These are phyloP conservation scores for Chalaropsis ovoidea DNA, from an alignment of 2,329 filamentous ascomycete species.

Conservation along the genomic window DNA sequence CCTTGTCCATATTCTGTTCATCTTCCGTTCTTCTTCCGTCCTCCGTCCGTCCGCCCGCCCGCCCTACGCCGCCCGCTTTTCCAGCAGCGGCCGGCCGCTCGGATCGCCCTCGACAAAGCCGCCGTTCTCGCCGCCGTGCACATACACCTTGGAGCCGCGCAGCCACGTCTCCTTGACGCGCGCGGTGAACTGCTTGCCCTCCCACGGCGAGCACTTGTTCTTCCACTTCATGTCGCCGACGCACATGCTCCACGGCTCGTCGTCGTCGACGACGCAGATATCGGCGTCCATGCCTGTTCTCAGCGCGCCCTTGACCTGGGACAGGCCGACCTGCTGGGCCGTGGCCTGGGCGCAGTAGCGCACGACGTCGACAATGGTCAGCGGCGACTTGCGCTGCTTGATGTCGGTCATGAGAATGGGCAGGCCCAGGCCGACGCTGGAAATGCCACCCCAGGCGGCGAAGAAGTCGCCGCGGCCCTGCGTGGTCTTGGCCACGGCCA, in stretches of 20 bases:
- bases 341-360: conserved; percentile 79
- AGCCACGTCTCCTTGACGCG: conserved; percentile 80
- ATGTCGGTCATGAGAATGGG: conserved; percentile 78
- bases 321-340: conserved; percentile 74
- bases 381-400: conserved; percentile 37
- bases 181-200: conserved; percentile 66
- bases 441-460: conserved; percentile 91
- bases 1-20: too few species aligned
- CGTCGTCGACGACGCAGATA: conserved; percentile 83
- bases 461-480: conserved; percentile 71
- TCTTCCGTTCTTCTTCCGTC: background rate
- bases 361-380: conserved; percentile 64
- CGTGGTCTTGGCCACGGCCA: conserved; percentile 16
- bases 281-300: conserved; percentile 78
- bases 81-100: conserved; percentile 47
- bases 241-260: conserved; percentile 63
- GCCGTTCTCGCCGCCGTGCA: conserved; percentile 44
- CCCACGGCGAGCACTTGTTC: conserved; percentile 85
- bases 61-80: conserved; percentile 39
- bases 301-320: conserved; percentile 71
- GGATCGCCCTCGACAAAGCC: conserved; percentile 44
- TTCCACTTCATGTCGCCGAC: conserved; percentile 82
- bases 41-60: background rate
- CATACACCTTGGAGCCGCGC: conserved; percentile 64
- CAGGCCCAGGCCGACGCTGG: conserved; percentile 81